Conservation (phyloP, 352 stramenopile genomes). For the Phytopythium mirpurense region DNA sequence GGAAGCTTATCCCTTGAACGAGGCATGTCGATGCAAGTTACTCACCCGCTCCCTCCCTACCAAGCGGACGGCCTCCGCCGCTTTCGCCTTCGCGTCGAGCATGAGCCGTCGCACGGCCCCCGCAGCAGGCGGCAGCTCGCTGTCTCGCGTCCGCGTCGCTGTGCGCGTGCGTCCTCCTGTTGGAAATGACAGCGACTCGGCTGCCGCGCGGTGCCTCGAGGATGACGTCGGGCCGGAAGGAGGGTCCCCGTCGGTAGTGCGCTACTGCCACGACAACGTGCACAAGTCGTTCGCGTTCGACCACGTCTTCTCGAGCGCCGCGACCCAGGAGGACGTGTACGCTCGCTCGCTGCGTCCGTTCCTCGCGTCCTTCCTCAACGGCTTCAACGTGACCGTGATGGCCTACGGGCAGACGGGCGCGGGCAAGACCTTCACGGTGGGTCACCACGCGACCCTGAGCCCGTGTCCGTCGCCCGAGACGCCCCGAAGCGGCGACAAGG, state of each 20-base stretch:
- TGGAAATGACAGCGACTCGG: slow-evolving; percentile 6
- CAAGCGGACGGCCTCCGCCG: not conserved
- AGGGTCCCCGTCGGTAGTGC: slow-evolving; percentile 12
- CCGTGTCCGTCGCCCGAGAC: slow-evolving; percentile 8
- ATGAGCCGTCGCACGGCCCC: not conserved
- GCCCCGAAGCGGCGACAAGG: slow-evolving; percentile 15
- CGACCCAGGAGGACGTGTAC: slow-evolving; percentile 61
- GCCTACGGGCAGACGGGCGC: slow-evolving; percentile 84
- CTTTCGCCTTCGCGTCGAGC: not conserved
- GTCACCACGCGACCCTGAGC: slow-evolving; percentile 40
- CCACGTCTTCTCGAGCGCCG: slow-evolving; percentile 40
- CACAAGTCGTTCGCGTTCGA: slow-evolving; percentile 61
- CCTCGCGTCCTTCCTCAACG: slow-evolving; percentile 78
- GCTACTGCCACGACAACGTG: slow-evolving; percentile 32
- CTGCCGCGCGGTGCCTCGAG: slow-evolving; percentile 10
- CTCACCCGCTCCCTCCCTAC: not conserved
- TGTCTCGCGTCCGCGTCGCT: slow-evolving; percentile 48
- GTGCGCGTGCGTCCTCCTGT: slow-evolving; percentile 46
- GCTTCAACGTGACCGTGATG: slow-evolving; percentile 88
- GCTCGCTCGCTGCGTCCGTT: slow-evolving; percentile 62
- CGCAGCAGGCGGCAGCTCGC: not conserved
- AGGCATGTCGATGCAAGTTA: not conserved
- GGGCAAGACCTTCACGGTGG: slow-evolving; percentile 84
- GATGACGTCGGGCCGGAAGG: slow-evolving; percentile 1
- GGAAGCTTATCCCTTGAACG: not conserved